Base-by-base conservation (phyloP, 768 basidiomycete genomes). In the Chalciporus chontae region DNA sequence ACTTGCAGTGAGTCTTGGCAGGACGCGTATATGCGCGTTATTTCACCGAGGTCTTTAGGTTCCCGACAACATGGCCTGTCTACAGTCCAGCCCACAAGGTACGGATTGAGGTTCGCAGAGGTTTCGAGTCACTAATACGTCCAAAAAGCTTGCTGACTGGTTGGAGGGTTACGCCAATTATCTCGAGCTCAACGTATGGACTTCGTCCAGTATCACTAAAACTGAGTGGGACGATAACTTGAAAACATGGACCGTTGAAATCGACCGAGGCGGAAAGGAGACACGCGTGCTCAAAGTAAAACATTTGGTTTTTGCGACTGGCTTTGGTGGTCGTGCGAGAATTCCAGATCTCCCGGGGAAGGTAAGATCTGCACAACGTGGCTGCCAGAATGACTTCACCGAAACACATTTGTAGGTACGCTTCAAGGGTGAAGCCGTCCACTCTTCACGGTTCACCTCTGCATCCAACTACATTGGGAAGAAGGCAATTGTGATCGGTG, bases 141-240 rank as follows among this genome's bases (percentile, higher is more conserved):
- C 29, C 11, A 6, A 23, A 10, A 44, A 82, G 78, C 72, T 87
- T n/a, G 84, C 77, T 2, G 78, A 81, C 52, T 87, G 81, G 79
- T 66, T 86, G 14, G 84, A 87, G 59, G 69, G 67, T 4, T 87
- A 86, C 52, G 83, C 78, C 0, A 70, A 77, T 4, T 61, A 72
- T 3, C 70, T 85, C 29, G 85, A 86, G 48, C 63, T 87, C 36
- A 77, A 83, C 49, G 76, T 83, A 9, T 86, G 83, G 85, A 80
- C 76, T 0, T 76, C 79, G 0, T 69, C 79, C 0, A 69, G 55
- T 14, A 70, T 80, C 17, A 63, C 56, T n/a, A 68, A 61, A 26
- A 65, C 74, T 9, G 56, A 56, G 0, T 74, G 74, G 64, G 56
- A 76, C 56, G 64, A 69, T 13, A 53, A 56, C 41, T 67, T 64